Base-by-base conservation (phyloP, 1,284 basidiomycete species). In the Vanrija humicola region DNA sequence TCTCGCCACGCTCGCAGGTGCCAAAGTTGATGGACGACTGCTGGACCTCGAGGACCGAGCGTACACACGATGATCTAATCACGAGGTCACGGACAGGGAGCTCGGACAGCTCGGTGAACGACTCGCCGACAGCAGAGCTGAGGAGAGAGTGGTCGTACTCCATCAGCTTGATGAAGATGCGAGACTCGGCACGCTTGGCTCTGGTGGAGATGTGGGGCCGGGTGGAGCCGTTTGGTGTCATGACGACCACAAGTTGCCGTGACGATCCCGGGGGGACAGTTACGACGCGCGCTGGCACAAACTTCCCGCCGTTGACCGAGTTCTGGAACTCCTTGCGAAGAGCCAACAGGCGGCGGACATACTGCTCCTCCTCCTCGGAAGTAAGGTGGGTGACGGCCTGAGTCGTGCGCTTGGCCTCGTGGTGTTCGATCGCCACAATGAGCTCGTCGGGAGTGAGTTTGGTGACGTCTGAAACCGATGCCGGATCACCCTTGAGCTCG, bases 1-100 rank as follows among this genome's bases (percentile, higher is more conserved):
- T 64, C 42, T 80, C 78, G 45, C 79, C 79, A 64, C 79, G 79
- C 48, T 81, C 79, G 61, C 79, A 75, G n/a, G 73, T 70, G 1
- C 80, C 80, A 64, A 81, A 80, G 64, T 81, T 80, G 76, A 81
- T 80, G 52, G 76, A 76, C 46, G 75, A 76, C 70, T 80, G 79
- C 43, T 78, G 78, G 15, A 81, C 74, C 61, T 81, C 79, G 38
- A 81, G 65, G 38, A 79, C 69, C 43, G 72, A 76, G 29, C 78
- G 66, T 43, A 79, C 78, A 38, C 76, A 77, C 23, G 71, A 77
- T 53, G 75, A 74, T 28, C 78, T 62, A 48, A 81, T 72, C 61
- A 80, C 76, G 40, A 81, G 65, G 56, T 81, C 80, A n/a, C 79
- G 68, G 8, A 80, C 77, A 3, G 80, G 80, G 46, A 81, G 63